Conservation (phyloP, 1,139 yeast species). For the Taphrina betulina region DNA sequence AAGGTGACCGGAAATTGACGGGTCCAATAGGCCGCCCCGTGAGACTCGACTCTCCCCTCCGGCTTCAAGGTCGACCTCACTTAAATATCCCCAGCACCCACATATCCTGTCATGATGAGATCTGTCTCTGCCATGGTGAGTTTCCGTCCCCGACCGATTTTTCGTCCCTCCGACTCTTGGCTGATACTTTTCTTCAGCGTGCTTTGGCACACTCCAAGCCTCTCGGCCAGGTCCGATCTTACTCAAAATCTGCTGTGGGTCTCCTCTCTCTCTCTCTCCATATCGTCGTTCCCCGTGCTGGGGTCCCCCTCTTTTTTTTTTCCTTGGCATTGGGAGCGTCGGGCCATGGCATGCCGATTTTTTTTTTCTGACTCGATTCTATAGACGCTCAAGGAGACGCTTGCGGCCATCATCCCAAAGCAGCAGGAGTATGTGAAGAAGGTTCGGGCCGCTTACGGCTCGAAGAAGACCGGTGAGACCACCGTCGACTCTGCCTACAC, state of each 20-base stretch:
- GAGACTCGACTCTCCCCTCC: background rate
- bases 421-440: constrained; percentile 89
- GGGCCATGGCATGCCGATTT: background rate
- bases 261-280: background rate
- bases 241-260: constrained; percentile 21
- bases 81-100: background rate
- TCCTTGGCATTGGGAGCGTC: no score
- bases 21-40: no score
- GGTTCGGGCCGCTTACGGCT: constrained; percentile 84
- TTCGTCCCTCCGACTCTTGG: no score
- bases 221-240: constrained; percentile 19
- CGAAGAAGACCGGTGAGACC: constrained; percentile 85
- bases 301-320: no score
- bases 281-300: no score
- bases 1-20: no score
- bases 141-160: no score
- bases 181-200: constrained; percentile 1
- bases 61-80: background rate
- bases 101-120: background rate
- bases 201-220: constrained; percentile 22
- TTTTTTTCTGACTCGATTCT: background rate
- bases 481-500: constrained; percentile 96
- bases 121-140: constrained; percentile 20
- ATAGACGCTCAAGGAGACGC: constrained; percentile 77
- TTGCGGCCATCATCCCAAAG: constrained; percentile 87